Percentiles rank a stretch among this genome's conserved stretches.
Conservation (phyloP, 2,329 filamentous ascomycete genomes). For the Xylariaceae sp. region DNA sequence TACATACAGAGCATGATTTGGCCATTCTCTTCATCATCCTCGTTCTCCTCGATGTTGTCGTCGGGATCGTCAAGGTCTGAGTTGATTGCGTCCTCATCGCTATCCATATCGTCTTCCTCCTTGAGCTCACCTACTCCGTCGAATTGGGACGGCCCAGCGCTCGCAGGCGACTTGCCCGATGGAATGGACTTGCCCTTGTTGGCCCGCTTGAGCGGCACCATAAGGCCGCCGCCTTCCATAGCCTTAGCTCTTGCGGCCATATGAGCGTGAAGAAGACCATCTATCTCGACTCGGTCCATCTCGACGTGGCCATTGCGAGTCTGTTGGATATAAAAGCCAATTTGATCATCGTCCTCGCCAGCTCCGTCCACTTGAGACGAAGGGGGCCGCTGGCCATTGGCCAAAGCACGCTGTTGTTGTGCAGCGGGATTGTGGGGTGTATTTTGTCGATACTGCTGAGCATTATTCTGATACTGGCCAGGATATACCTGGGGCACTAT, state of each 20-base stretch:
- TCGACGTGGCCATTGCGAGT: conserved; percentile 51
- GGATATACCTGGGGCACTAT: conserved; percentile 25
- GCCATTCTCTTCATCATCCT: conserved; percentile 79
- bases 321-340: conserved; percentile 57
- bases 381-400: conserved; percentile 41
- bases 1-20: conserved; percentile 99
- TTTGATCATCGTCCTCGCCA: conserved; percentile 53
- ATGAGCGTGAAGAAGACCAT: conserved; percentile 64
- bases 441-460: conserved; percentile 29
- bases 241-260: conserved; percentile 61
- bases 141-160: conserved; percentile 44
- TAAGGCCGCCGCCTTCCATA: conserved; percentile 71
- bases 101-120: conserved; percentile 44
- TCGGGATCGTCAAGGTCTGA: conserved; percentile 95
- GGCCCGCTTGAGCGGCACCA: conserved; percentile 64
- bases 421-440: conserved; percentile 16
- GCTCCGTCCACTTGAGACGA: conserved; percentile 72
- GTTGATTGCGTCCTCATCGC: conserved; percentile 93
- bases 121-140: conserved; percentile 58
- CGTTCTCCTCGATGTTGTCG: conserved; percentile 76
- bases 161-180: conserved; percentile 19
- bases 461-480: conserved; percentile 27
- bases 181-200: conserved; percentile 38
- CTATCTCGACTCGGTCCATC: conserved; percentile 60
- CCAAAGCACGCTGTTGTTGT: conserved; percentile 33